Conservation (phyloP, 2,329 filamentous ascomycete species). For the Colletotrichum sublineola region DNA sequence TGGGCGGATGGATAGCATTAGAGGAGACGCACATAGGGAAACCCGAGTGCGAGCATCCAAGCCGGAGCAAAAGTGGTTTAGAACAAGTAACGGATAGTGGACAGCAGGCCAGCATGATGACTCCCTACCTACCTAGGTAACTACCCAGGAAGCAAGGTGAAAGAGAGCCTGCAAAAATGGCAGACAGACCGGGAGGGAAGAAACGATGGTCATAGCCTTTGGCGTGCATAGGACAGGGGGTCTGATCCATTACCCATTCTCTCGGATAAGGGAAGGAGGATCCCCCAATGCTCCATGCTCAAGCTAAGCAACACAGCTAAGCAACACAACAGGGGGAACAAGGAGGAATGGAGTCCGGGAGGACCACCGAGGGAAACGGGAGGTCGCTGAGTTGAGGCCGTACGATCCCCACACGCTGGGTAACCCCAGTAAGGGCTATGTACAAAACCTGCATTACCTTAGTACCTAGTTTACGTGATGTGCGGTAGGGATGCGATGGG, state of each 20-base stretch:
- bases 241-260: constrained; percentile 7
- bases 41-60: neutral
- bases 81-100: neutral
- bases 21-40: neutral
- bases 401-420: constrained; percentile 23
- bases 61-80: neutral
- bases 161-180: constrained; percentile 2
- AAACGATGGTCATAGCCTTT: constrained; percentile 30
- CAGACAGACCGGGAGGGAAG: constrained; percentile 18
- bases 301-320: neutral
- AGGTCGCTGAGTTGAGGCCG: neutral
- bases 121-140: neutral
- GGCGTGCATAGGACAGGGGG: constrained; percentile 33
- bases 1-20: no score
- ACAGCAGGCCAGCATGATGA: neutral
- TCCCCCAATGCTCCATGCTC: neutral
- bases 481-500: constrained; percentile 23
- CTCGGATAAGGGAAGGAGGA: constrained; percentile 13
- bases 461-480: neutral
- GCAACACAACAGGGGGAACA: neutral
- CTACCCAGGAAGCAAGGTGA: neutral
- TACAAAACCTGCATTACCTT: no score
- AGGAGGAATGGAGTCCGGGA: constrained; percentile 3
- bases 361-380: neutral
- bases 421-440: constrained; percentile 28